These are phyloP conservation scores for Graphilbum sp. DNA, from an alignment of 2,329 filamentous ascomycete species.

Conservation along the genomic window DNA sequence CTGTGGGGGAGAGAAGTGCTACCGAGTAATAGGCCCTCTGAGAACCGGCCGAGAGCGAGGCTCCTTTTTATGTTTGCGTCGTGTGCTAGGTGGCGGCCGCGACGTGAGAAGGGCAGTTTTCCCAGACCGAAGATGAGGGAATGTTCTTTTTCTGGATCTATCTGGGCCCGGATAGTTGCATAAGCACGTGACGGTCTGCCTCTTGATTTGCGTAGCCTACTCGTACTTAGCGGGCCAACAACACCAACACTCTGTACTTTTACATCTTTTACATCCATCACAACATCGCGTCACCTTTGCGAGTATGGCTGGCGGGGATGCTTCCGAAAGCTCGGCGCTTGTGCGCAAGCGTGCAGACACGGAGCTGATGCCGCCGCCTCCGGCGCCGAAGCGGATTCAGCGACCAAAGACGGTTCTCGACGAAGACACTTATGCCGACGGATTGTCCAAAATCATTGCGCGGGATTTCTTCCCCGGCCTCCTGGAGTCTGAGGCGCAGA, in stretches of 20 bases:
- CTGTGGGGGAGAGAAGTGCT: too few species aligned
- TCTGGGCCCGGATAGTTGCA: not conserved
- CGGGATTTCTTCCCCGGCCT: constrained; percentile 94
- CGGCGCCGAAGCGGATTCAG: constrained; percentile 76
- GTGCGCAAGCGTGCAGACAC: constrained; percentile 51
- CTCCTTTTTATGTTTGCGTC: not conserved
- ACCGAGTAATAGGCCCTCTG: too few species aligned
- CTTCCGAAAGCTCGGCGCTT: constrained; percentile 35
- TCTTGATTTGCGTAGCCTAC: too few species aligned
- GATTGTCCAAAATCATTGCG: constrained; percentile 84
- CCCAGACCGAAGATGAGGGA: constrained; percentile 8
- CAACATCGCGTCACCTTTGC: too few species aligned
- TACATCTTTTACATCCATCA: too few species aligned
- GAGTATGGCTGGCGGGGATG: not conserved
- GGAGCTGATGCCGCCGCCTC: constrained; percentile 77
- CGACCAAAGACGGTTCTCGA: constrained; percentile 75
- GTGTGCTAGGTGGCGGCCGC: not conserved
- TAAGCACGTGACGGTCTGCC: not conserved
- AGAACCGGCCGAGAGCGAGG: not conserved
- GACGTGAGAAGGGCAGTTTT: not conserved
- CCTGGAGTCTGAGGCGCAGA: constrained; percentile 68
- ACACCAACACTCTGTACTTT: too few species aligned
- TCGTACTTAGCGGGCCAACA: too few species aligned
- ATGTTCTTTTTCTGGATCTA: constrained; percentile 4
- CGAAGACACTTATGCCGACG: constrained; percentile 84